These are phyloP conservation scores for Ophidiomyces ophidiicola DNA, from an alignment of 2,329 filamentous ascomycete species.

Conservation along the genomic window DNA sequence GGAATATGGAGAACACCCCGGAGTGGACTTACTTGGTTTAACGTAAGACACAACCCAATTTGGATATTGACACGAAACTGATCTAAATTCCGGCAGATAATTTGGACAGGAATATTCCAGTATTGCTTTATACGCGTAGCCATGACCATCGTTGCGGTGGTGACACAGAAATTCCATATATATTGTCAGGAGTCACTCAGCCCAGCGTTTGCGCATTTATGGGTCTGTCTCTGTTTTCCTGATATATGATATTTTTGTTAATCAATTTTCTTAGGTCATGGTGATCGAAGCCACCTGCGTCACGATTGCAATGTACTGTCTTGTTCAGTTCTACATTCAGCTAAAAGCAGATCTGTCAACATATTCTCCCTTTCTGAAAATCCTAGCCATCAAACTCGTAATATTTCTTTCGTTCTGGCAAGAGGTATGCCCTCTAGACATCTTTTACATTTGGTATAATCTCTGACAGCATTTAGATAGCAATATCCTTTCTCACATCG, in stretches of 20 bases:
- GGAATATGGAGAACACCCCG: conserved; percentile 61
- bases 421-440: conserved; percentile 29
- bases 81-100: conserved; percentile 37
- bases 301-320: conserved; percentile 73
- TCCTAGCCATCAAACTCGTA: conserved; percentile 76
- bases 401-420: conserved; percentile 93
- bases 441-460: background rate
- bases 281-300: conserved; percentile 60
- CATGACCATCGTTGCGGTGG: conserved; percentile 45
- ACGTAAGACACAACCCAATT: conserved; percentile 36
- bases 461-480: conserved; percentile 26
- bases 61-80: background rate
- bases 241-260: background rate
- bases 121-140: conserved; percentile 71
- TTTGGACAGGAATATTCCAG: conserved; percentile 73
- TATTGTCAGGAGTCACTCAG: conserved; percentile 72
- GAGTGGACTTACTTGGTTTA: conserved; percentile 82
- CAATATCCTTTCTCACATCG: conserved; percentile 51
- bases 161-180: conserved; percentile 44
- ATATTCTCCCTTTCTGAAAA: conserved; percentile 64
- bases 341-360: conserved; percentile 55
- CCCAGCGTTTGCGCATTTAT: conserved; percentile 71
- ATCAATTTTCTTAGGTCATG: conserved; percentile 40
- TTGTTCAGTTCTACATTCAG: conserved; percentile 79
- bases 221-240: conserved; percentile 35